phyloP scores from a whole-genome alignment of 179 eudicot species.

The Beta lomatogona region DNA sequence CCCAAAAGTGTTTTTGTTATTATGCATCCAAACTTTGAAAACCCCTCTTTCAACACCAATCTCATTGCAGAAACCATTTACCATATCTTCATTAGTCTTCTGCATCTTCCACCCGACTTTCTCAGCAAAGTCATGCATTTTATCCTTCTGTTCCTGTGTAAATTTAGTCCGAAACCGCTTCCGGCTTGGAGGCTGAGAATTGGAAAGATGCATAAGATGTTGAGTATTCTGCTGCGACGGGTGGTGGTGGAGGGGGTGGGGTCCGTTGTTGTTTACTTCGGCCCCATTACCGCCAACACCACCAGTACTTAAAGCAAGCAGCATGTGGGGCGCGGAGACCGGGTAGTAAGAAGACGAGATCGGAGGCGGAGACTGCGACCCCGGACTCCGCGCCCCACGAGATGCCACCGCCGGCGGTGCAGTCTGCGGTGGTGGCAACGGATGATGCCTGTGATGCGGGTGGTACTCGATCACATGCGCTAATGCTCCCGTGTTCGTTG shows the following conservation, averaged over 20 bases:
- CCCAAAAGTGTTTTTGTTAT: conserved; percentile 40
- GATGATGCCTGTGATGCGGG: conserved; percentile 86
- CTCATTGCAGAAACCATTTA: conserved; percentile 33
- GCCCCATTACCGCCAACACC: neutral
- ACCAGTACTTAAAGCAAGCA: conserved; percentile 70
- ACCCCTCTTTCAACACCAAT: conserved; percentile 47
- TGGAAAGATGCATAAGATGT: neutral
- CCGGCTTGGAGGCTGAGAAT: conserved; percentile 6
- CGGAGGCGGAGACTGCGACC: conserved; percentile 83
- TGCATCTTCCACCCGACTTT: conserved; percentile 49
- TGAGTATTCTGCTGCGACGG: neutral
- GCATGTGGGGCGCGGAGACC: conserved; percentile 72
- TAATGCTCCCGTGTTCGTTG: neutral
- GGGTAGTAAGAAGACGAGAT: conserved; percentile 83
- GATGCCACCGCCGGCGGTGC: conserved; percentile 14
- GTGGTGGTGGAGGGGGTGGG: neutral
- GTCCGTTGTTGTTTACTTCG: neutral
- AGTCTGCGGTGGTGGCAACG: conserved; percentile 53
- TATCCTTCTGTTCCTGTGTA: conserved; percentile 42
- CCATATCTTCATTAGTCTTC: conserved; percentile 38
- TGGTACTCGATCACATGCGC: conserved; percentile 62
- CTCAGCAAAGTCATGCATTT: conserved; percentile 46
- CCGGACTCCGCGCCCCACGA: conserved; percentile 29
- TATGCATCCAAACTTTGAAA: conserved; percentile 53
- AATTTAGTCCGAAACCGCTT: conserved; percentile 44